Base-by-base conservation (phyloP, 441 rosid species). In the Aquilaria agallochum region DNA sequence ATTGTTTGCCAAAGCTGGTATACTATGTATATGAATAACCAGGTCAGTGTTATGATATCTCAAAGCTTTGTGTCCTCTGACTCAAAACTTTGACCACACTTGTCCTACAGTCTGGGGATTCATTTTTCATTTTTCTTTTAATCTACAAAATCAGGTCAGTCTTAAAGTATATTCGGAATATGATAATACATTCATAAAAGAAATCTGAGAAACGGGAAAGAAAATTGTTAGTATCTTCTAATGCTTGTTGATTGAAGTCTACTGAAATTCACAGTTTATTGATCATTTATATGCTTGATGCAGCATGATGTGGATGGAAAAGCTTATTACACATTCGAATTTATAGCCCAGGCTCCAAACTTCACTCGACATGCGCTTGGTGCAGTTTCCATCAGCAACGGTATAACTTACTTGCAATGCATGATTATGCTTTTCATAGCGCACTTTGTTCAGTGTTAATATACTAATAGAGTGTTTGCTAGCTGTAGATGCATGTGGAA, bases 301-400 rank as follows among this genome's bases (percentile, higher is more conserved):
- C 87, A 92, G 96, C 89, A 82, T 51, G 89, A 85, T 47, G 87
- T 70, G 2, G 94, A 93, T 58, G 96, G 93, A 48, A 85, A 81
- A 77, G 65, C 78, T 32, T 87, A 89, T 69, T 92, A 87, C 68
- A 79, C 85, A 55, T 78, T 93, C 56, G 98, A 93, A 88, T 90
- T 90, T 68, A 62, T 84, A 56, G 90, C 79, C 64, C 80, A 81
- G 66, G 95, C 98, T 52, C 94, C 94, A 70, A 93, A 88, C 82
- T 90, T 70, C 66, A 88, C 84, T 2, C 92, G 98, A 47, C 98
- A 93, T 70, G 96, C 96, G 44, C 84, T 86, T 11, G 82, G 97
- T 49, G 54, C 83, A 63, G 71, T 93, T 68, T 63, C 85, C 11
- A 82, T 88, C 53, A 88, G 85, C 69, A 90, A 86, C 33, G 98